Evolutionary conservation across 768 basidiomycete species (phyloP), one percentile per base, ranked within the genome.

Genomic region (Leccinum subtestaceum): DNA sequence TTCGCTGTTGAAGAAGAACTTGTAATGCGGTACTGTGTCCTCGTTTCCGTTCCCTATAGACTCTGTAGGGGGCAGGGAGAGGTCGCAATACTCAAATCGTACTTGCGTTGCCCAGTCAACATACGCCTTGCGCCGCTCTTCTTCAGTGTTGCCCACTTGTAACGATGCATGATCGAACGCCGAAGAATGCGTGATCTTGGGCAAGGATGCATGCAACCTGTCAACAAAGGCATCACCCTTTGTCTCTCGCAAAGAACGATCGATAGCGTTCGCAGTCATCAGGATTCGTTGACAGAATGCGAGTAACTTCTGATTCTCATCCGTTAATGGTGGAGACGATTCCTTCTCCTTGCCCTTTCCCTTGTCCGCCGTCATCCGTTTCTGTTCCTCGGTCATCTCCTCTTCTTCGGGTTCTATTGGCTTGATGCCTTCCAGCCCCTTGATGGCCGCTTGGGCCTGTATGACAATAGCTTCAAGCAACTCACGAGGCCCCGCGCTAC

Each of bases 11-110:
- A 81, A 95, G 71, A 81, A 87, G 67, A 89, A 90, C 71, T 92
- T 93, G 76, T 87, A 95, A 68, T 88, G 84, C 3, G 89, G 88
- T 0, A 81, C 73, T 25, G 77, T 72, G 61, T 87, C 86, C 29
- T 79, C 81, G 17, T 76, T 75, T 4, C 76, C 71, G 12, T 76
- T 75, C 3, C 76, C 71, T 34, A 69, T 68, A 57, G 63, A 17
- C 23, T 63, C 73, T 56, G 56, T 48, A 52, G 58, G 52, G 10
- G 81, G 75, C 27, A 90, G 70, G 1, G 85, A 81, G 62, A 97
- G 79, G 73, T 97, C 93, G 70, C 93, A 95, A 69, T 97, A 96
- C 72, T 95, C 91, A 75, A 97, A 98, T 53, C 94, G 81, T 25
- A 83, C 82, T 62, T 70, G 78, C 10, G 79, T 90, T 5, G 91